A percentile compares a stretch with the other conserved stretches of the same genome.
These are phyloP conservation scores for Boletus rubroflammeus DNA, from an alignment of 768 basidiomycete species.

Conservation along the genomic window DNA sequence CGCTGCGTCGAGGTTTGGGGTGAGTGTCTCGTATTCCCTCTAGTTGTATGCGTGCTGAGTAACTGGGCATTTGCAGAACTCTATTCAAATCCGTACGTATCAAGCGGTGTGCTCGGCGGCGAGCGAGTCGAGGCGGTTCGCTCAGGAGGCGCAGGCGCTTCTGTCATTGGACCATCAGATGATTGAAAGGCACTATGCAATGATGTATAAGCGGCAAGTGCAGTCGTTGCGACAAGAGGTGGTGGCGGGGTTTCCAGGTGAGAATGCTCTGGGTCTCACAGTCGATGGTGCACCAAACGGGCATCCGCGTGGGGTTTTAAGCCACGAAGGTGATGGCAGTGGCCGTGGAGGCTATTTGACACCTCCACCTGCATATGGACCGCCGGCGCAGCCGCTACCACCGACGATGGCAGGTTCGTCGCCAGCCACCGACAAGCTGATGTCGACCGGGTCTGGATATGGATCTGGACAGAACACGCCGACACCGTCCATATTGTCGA, in stretches of 20 bases:
- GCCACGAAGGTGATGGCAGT: background rate
- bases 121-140: constrained; percentile 20
- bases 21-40: constrained; percentile 1
- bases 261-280: constrained; percentile 11
- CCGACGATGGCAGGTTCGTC: background rate
- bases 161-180: constrained; percentile 18
- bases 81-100: constrained; percentile 52
- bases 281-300: background rate
- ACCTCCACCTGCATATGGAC: constrained; percentile 9
- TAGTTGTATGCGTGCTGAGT: background rate
- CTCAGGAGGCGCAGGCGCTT: constrained; percentile 18
- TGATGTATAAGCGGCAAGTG: constrained; percentile 4
- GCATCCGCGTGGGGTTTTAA: background rate
- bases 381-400: background rate
- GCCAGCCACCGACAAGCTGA: background rate
- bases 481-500: background rate
- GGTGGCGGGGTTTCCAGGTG: background rate
- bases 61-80: constrained; percentile 29
- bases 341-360: background rate
- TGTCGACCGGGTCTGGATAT: background rate
- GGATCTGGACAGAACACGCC: background rate
- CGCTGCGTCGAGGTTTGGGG: constrained; percentile 32
- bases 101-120: constrained; percentile 44
- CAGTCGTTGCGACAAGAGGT: constrained; percentile 1
- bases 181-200: constrained; percentile 10